These are phyloP conservation scores for Penicillium atrosanguineum DNA, from an alignment of 495 filamentous ascomycete genomes.

Conservation along the genomic window DNA sequence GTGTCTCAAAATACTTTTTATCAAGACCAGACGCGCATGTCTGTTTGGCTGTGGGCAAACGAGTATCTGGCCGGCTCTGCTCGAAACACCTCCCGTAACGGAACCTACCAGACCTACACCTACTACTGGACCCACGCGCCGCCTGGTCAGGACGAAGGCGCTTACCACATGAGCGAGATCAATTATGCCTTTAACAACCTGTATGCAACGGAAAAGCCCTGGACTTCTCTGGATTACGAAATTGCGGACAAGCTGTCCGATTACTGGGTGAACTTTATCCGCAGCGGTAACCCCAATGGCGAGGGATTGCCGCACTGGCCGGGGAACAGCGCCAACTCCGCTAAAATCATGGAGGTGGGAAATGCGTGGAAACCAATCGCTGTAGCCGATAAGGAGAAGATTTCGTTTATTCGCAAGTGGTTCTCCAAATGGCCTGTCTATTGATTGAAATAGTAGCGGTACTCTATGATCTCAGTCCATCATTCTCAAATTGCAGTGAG, in stretches of 20 bases:
- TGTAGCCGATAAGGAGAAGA: too few relatives aligned
- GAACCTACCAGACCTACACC: conserved; percentile 11
- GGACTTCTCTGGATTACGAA: conserved; percentile 12
- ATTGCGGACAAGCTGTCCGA: conserved; percentile 13
- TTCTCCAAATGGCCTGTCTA: too few relatives aligned
- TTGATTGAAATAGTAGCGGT: too few relatives aligned
- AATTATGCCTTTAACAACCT: conserved; percentile 24
- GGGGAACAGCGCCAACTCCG: too few relatives aligned
- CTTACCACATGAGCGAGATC: conserved; percentile 20
- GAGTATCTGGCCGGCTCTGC: conserved; percentile 17
- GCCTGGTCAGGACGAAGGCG: conserved; percentile 17
- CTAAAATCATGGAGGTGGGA: too few relatives aligned
- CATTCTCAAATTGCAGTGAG: too few relatives aligned
- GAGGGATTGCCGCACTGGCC: background rate
- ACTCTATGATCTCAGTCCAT: too few relatives aligned
- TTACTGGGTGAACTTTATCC: conserved; percentile 28
- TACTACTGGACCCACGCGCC: conserved; percentile 17
- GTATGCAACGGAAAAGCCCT: conserved; percentile 18
- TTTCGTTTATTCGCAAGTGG: too few relatives aligned
- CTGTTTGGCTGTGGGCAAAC: conserved; percentile 14
- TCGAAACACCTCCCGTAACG: too few relatives aligned
- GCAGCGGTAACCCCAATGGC: conserved; percentile 22
- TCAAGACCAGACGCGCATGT: conserved; percentile 12
- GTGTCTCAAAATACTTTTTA: conserved; percentile 12
- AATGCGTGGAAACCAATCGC: too few relatives aligned